Conservation (phyloP, 148 eudicot species). For the Silene conica region DNA sequence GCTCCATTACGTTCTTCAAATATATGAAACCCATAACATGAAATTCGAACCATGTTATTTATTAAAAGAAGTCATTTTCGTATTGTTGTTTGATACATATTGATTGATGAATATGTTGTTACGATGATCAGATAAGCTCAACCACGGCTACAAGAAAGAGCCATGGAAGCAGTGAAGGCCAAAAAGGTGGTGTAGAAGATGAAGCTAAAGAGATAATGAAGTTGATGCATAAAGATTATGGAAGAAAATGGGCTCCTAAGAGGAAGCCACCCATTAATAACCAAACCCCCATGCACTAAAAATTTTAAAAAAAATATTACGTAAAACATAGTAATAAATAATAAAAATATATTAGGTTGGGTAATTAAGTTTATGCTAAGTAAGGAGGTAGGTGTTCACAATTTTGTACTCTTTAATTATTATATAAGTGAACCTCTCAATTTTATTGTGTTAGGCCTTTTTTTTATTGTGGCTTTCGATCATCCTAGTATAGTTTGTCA, state of each 20-base stretch:
- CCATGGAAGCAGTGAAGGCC: slow-evolving; percentile 14
- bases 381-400: slow-evolving; percentile 26
- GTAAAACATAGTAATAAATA: too few species aligned
- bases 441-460: not conserved
- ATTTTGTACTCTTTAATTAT: slow-evolving; percentile 41
- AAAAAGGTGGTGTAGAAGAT: slow-evolving; percentile 20
- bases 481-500: not conserved
- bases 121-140: slow-evolving; percentile 11
- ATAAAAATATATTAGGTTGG: too few species aligned
- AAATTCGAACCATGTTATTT: too few species aligned
- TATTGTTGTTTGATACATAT: not conserved
- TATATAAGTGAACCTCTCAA: slow-evolving; percentile 30
- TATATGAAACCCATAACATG: too few species aligned
- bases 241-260: slow-evolving; percentile 14
- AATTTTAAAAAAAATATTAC: not conserved
- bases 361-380: slow-evolving; percentile 10
- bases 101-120: not conserved
- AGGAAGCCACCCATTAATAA: slow-evolving; percentile 62
- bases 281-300: slow-evolving; percentile 32
- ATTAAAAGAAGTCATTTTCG: too few species aligned
- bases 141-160: not conserved
- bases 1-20: too few species aligned
- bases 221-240: slow-evolving; percentile 51
- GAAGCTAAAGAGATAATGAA: slow-evolving; percentile 45
- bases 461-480: not conserved